A percentile compares a stretch with the other conserved stretches of the same genome.
These are phyloP conservation scores for Coriolopsis trogii DNA, from an alignment of 1,284 basidiomycete genomes.

Conservation along the genomic window DNA sequence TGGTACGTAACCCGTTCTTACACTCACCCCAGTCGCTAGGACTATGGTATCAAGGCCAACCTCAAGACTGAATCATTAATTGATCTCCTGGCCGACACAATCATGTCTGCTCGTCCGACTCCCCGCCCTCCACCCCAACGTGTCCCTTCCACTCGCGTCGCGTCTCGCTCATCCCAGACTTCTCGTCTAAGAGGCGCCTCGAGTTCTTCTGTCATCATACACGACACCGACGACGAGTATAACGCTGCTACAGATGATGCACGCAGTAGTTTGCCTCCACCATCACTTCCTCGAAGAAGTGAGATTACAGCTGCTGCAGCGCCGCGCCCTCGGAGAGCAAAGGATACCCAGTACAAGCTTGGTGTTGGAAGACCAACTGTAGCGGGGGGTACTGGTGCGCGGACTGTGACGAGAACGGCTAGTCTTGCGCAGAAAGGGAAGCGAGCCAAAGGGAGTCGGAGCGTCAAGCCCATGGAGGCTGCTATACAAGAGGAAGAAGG, in stretches of 20 bases:
- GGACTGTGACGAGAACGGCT: conserved; percentile 60
- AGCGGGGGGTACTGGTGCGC: conserved; percentile 64
- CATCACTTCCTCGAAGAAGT: conserved; percentile 9
- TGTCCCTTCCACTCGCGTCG: conserved; percentile 32
- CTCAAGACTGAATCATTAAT: conserved; percentile 78
- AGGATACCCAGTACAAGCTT: conserved; percentile 66
- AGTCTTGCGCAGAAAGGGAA: conserved; percentile 48
- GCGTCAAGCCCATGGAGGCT: conserved; percentile 51
- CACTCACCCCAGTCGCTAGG: conserved; percentile 44
- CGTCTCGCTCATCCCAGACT: conserved; percentile 36
- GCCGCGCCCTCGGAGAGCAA: conserved; percentile 63
- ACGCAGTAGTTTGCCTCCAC: neutral
- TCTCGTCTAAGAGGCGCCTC: conserved; percentile 41
- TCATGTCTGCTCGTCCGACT: conserved; percentile 32
- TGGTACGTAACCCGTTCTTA: conserved; percentile 2
- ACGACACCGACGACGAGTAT: conserved; percentile 51
- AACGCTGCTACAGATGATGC: conserved; percentile 23
- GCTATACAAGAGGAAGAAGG: conserved; percentile 63
- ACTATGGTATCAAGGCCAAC: conserved; percentile 77
- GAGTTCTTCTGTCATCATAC: conserved; percentile 49
- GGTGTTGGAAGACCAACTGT: conserved; percentile 72
- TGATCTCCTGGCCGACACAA: conserved; percentile 63
- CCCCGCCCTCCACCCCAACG: conserved; percentile 28
- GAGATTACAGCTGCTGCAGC: conserved; percentile 29
- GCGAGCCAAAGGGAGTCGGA: conserved; percentile 52